These are phyloP conservation scores for Spathaspora boniae DNA, from an alignment of 805 yeast species.

Conservation along the genomic window DNA sequence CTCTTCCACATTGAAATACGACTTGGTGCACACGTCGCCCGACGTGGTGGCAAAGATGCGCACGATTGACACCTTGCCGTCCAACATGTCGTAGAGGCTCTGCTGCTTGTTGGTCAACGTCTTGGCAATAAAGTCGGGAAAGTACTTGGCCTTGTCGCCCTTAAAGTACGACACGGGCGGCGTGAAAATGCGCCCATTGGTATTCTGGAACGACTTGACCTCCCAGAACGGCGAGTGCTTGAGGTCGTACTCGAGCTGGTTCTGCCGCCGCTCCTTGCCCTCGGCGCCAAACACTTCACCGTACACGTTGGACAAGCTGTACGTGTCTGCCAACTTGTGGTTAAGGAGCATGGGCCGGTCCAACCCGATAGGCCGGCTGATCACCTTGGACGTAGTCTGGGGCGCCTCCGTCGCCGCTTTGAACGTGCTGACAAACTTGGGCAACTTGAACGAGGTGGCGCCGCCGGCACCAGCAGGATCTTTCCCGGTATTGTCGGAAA, in stretches of 20 bases:
- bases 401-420: slow-evolving; percentile 39
- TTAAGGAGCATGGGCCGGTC: slow-evolving; percentile 26
- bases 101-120: slow-evolving; percentile 39
- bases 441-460: too few species aligned
- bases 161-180: slow-evolving; percentile 82
- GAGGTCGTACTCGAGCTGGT: slow-evolving; percentile 39
- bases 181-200: slow-evolving; percentile 79
- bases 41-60: slow-evolving; percentile 64
- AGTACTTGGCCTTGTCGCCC: slow-evolving; percentile 66
- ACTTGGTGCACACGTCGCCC: slow-evolving; percentile 64
- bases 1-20: slow-evolving; percentile 50
- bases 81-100: slow-evolving; percentile 37
- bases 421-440: slow-evolving; percentile 35
- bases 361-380: slow-evolving; percentile 39
- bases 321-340: slow-evolving; percentile 16
- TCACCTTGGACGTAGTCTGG: slow-evolving; percentile 25
- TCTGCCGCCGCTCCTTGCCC: slow-evolving; percentile 36
- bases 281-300: slow-evolving; percentile 28
- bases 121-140: slow-evolving; percentile 73
- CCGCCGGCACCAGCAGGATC: too few species aligned
- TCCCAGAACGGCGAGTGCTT: slow-evolving; percentile 44
- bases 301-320: slow-evolving; percentile 15
- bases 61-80: slow-evolving; percentile 57
- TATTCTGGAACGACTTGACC: slow-evolving; percentile 52
- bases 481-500: too few species aligned